phyloP scores from a whole-genome alignment of 2,329 filamentous ascomycete species.

The Clarireedia sp. region DNA sequence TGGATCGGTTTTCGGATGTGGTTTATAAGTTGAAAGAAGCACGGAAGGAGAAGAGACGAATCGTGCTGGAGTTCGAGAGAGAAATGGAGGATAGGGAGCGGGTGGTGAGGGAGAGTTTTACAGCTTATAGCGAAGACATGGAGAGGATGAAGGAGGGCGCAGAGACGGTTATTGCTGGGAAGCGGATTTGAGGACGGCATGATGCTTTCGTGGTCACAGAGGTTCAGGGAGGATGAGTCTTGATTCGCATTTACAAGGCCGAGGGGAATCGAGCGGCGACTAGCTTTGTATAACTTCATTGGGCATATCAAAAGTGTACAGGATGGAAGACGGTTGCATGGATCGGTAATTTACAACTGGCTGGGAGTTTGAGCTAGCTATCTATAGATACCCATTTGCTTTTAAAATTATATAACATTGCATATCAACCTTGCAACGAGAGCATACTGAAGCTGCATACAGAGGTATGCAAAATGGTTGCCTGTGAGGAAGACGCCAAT shows the following conservation, averaged over 20 bases:
- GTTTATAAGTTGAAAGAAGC: slow-evolving; percentile 21
- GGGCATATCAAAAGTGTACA: background rate
- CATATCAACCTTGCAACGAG: background rate
- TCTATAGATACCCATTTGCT: slow-evolving; percentile 13
- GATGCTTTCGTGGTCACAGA: background rate
- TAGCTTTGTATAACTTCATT: no score
- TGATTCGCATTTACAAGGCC: background rate
- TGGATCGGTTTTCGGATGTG: slow-evolving; percentile 20
- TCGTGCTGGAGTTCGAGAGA: slow-evolving; percentile 21
- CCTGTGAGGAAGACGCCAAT: background rate
- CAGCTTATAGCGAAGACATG: slow-evolving; percentile 18
- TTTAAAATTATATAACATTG: background rate
- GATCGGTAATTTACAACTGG: background rate
- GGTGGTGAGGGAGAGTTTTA: slow-evolving; percentile 19
- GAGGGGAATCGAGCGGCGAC: no score
- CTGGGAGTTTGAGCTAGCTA: slow-evolving; percentile 4
- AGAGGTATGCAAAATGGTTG: background rate
- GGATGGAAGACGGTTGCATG: background rate
- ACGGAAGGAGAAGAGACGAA: slow-evolving; percentile 20
- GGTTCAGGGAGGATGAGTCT: background rate
- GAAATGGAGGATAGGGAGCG: slow-evolving; percentile 24
- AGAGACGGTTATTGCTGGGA: slow-evolving; percentile 11
- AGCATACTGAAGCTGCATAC: background rate
- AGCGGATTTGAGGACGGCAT: background rate
- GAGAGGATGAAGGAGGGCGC: slow-evolving; percentile 24